phyloP scores from a whole-genome alignment of 2,329 filamentous ascomycete genomes.

The Hansfordia pulvinata region DNA sequence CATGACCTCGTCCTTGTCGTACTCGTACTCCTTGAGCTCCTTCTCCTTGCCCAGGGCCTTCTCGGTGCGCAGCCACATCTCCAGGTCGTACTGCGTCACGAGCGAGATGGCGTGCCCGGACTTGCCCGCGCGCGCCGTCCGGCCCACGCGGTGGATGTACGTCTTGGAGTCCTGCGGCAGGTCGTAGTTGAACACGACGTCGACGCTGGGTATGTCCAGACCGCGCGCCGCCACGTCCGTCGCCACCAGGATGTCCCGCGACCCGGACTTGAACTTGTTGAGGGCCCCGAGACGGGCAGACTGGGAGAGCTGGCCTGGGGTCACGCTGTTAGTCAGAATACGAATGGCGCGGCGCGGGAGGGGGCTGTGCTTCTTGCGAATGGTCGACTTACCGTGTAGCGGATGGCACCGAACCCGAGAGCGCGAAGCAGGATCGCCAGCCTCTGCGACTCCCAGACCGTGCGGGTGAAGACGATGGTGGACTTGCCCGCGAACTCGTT shows the following conservation, averaged over 20 bases:
- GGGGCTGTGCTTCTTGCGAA: no score
- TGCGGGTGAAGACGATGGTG: constrained; percentile 82
- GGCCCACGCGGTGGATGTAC: constrained; percentile 79
- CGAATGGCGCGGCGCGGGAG: background rate
- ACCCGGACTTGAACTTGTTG: constrained; percentile 74
- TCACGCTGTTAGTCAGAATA: background rate
- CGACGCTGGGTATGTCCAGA: constrained; percentile 85
- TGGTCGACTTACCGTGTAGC: constrained; percentile 54
- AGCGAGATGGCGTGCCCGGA: constrained; percentile 69
- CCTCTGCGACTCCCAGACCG: constrained; percentile 81
- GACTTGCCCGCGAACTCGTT: constrained; percentile 82
- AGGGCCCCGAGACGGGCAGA: constrained; percentile 75
- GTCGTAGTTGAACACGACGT: constrained; percentile 77
- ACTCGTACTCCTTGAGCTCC: constrained; percentile 55
- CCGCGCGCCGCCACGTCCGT: constrained; percentile 91
- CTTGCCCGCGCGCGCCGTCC: constrained; percentile 78
- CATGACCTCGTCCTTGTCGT: constrained; percentile 74
- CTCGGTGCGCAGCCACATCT: constrained; percentile 72
- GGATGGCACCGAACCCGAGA: constrained; percentile 81
- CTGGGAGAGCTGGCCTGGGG: constrained; percentile 62
- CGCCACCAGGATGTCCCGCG: constrained; percentile 77
- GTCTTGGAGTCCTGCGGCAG: constrained; percentile 77
- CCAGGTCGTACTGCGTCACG: constrained; percentile 72
- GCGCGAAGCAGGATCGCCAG: constrained; percentile 70
- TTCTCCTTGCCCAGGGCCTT: constrained; percentile 69